Evolutionary conservation across 495 filamentous ascomycete species (phyloP), one percentile per base, ranked within the genome.

Genomic region (Xylaria venustula): DNA sequence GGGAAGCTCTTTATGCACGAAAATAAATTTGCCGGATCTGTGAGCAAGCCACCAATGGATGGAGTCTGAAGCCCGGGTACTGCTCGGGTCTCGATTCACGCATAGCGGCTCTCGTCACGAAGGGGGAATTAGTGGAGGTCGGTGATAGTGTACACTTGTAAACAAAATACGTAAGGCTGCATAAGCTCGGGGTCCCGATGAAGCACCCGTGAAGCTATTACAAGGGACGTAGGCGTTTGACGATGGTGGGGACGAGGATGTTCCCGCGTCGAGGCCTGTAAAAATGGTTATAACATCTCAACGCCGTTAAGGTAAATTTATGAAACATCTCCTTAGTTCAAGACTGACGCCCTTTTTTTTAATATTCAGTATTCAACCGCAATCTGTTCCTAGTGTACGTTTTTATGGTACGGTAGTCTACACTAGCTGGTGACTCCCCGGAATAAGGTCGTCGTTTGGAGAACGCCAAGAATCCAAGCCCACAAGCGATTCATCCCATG

Each of bases 161-260:
- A 58, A 40, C 30, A 40, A 12, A 49, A 28, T 40, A n/a, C n/a
- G n/a, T n/a, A 58, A 58, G 54, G 54, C 54, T 58, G 54, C 54
- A 58, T 58, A 48, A 49, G 42, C 42, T 58, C 15, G 54, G 20
- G 23, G 48, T 47, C 42, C 37, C 2, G 54, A 58, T 47, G 54
- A 58, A 58, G 54, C 41, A 36, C 26, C 45, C 54, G 20, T 58
- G 44, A 49, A 49, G 45, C 54, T 55, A 55, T 28, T 47, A 41
- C 20, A 25, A 49, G 45, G 42, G n/a, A 26, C 22, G 54, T 28
- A 17, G 53, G 22, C 30, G 54, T 58, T 58, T 58, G 54, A 58
- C 22, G 30, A 36, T 28, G 44, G 54, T 58, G 44, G 54, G 44
- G 44, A 14, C 30, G 32, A 58, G 44, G 41, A 47, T 36, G 54